Evolutionary conservation across 305 asterid species (phyloP).

Genomic region (Caryopteris hybrid): DNA sequence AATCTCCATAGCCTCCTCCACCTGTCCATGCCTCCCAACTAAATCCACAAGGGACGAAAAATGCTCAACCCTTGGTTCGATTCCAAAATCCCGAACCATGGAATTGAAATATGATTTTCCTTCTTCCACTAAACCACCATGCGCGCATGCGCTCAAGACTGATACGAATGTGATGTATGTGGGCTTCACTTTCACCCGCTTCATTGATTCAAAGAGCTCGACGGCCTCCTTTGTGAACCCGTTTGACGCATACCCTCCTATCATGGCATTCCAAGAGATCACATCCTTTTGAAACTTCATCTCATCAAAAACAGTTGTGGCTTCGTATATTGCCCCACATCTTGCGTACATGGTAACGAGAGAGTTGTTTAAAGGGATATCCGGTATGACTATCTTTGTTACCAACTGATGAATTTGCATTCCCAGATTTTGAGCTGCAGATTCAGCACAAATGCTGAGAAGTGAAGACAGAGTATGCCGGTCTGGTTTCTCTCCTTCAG

Average conservation of each 20-base stretch:
- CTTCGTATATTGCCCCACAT: constrained; percentile 76
- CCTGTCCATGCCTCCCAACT: constrained; percentile 60
- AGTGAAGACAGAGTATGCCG: constrained; percentile 75
- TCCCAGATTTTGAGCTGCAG: constrained; percentile 53
- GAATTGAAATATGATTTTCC: constrained; percentile 57
- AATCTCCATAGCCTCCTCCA: constrained; percentile 71
- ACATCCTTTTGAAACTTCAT: constrained; percentile 53
- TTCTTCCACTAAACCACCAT: constrained; percentile 68
- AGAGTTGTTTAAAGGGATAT: constrained; percentile 71
- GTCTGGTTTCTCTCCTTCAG: constrained; percentile 65
- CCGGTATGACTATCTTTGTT: constrained; percentile 53
- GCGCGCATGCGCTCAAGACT: constrained; percentile 80
- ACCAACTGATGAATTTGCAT: constrained; percentile 74
- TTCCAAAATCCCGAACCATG: constrained; percentile 61
- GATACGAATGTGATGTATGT: constrained; percentile 72
- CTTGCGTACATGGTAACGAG: constrained; percentile 83
- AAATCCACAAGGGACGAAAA: constrained; percentile 76
- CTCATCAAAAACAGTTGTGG: constrained; percentile 47
- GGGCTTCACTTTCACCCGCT: constrained; percentile 46
- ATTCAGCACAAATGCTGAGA: constrained; percentile 70
- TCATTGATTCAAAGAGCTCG: constrained; percentile 67
- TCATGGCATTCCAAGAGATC: constrained; percentile 94
- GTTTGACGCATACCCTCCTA: constrained; percentile 64
- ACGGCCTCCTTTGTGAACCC: constrained; percentile 69
- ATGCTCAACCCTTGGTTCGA: constrained; percentile 72